Evolutionary conservation across 208 protist genomes (phyloP).

Genomic region (Herpetomonas samuelpessoai): DNA sequence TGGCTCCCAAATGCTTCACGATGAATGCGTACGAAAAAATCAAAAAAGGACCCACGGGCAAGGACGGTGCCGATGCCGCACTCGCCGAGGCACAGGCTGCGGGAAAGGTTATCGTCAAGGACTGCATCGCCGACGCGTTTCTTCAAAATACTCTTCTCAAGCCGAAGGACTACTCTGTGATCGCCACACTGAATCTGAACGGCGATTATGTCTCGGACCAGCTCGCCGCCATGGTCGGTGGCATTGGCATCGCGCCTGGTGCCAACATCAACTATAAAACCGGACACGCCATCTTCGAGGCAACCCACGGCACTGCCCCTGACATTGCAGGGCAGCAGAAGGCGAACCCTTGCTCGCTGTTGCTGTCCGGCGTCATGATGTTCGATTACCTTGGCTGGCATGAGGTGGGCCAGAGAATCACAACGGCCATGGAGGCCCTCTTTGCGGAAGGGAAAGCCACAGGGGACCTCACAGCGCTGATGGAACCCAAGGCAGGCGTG

Average conservation of each 20-base stretch:
- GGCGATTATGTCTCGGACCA: constrained; percentile 60
- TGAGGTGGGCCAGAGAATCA: constrained; percentile 27
- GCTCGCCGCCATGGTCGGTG: constrained; percentile 65
- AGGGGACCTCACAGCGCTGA: constrained; percentile 29
- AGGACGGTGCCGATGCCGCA: constrained; percentile 26
- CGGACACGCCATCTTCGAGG: constrained; percentile 51
- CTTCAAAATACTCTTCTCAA: constrained; percentile 50
- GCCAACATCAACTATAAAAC: constrained; percentile 60
- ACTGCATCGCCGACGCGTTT: constrained; percentile 56
- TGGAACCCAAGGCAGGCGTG: constrained; percentile 15
- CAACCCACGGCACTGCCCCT: constrained; percentile 54
- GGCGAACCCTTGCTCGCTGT: constrained; percentile 47
- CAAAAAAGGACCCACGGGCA: constrained; percentile 19
- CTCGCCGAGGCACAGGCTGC: constrained; percentile 21
- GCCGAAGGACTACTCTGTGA: constrained; percentile 37
- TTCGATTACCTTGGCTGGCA: constrained; percentile 50
- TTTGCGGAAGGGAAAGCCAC: constrained; percentile 34
- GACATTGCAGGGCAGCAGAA: constrained; percentile 40
- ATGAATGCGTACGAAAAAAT: constrained; percentile 37
- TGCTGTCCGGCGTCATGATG: constrained; percentile 45
- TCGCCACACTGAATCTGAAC: constrained; percentile 53
- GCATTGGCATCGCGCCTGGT: constrained; percentile 60
- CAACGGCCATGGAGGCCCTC: constrained; percentile 33
- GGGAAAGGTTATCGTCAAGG: constrained; percentile 47
- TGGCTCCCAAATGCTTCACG: constrained; percentile 19